Conservation (phyloP, 805 yeast genomes). For the Nakazawaea populi region DNA sequence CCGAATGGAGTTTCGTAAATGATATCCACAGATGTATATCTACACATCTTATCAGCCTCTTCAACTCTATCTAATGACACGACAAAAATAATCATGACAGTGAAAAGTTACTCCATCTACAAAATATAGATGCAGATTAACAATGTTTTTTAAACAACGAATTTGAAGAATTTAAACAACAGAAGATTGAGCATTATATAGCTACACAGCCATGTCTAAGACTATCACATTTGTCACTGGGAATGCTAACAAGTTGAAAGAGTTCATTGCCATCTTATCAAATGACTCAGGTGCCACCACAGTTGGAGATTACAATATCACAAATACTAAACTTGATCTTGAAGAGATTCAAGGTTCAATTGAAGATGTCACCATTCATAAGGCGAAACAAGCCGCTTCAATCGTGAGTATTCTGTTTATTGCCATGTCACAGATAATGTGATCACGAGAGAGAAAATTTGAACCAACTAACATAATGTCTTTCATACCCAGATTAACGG, state of each 20-base stretch:
- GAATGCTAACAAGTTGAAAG: slow-evolving; percentile 79
- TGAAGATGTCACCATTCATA: slow-evolving; percentile 73
- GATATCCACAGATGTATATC: neutral
- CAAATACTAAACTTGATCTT: slow-evolving; percentile 67
- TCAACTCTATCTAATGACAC: neutral
- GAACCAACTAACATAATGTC: neutral
- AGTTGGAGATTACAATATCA: slow-evolving; percentile 47
- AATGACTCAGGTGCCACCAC: slow-evolving; percentile 24
- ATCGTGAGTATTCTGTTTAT: slow-evolving; percentile 23
- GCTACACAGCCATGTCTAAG: slow-evolving; percentile 14
- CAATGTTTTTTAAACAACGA: neutral
- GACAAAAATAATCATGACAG: neutral
- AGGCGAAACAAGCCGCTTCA: slow-evolving; percentile 68
- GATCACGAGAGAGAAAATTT: no score
- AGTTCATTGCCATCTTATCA: slow-evolving; percentile 71
- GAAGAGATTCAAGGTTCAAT: slow-evolving; percentile 90
- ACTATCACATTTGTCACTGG: slow-evolving; percentile 43
- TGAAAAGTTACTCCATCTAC: neutral
- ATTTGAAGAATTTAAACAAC: neutral
- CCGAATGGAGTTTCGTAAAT: no score
- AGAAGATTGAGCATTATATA: no score
- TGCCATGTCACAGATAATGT: no score
- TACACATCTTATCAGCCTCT: no score
- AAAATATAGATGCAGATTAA: neutral
- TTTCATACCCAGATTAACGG: slow-evolving; percentile 37